Conservation (phyloP, 225 moss, liverwort and hornwort species). For the Climacium dendroides region DNA sequence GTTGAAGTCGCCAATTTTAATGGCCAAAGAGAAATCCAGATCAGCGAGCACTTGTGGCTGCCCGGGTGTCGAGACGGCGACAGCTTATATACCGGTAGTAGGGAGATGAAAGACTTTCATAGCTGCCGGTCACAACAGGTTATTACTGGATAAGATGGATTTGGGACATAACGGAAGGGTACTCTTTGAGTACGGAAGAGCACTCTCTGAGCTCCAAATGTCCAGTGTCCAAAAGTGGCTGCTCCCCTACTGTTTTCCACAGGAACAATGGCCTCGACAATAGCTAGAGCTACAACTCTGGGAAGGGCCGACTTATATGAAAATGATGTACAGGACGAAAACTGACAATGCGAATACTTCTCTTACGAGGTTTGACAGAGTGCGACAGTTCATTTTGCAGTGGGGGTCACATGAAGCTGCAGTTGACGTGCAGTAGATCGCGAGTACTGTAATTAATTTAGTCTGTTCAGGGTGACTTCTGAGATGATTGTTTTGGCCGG, state of each 20-base stretch:
- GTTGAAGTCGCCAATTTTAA: not conserved
- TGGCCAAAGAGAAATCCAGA: not conserved
- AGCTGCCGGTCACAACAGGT: not conserved
- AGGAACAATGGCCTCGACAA: not conserved
- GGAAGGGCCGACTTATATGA: not conserved
- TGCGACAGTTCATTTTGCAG: not conserved
- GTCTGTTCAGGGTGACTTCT: too few relatives aligned
- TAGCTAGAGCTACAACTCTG: not conserved
- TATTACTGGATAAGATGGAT: not conserved
- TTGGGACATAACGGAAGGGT: not conserved
- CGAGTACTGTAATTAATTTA: not conserved
- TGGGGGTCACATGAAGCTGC: not conserved
- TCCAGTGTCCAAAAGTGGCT: not conserved
- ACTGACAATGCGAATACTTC: not conserved
- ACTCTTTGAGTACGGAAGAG: too few relatives aligned
- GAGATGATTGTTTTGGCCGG: not conserved
- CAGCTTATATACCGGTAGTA: not conserved
- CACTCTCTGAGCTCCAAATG: not conserved
- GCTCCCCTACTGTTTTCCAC: not conserved
- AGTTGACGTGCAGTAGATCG: too few relatives aligned
- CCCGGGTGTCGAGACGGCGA: not conserved
- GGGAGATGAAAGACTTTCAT: slow-evolving; percentile 8
- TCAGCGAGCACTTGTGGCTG: not conserved
- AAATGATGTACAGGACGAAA: too few relatives aligned
- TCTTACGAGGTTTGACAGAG: not conserved